Conservation (phyloP, 148 eudicot genomes). For the Limonium bicolor region DNA sequence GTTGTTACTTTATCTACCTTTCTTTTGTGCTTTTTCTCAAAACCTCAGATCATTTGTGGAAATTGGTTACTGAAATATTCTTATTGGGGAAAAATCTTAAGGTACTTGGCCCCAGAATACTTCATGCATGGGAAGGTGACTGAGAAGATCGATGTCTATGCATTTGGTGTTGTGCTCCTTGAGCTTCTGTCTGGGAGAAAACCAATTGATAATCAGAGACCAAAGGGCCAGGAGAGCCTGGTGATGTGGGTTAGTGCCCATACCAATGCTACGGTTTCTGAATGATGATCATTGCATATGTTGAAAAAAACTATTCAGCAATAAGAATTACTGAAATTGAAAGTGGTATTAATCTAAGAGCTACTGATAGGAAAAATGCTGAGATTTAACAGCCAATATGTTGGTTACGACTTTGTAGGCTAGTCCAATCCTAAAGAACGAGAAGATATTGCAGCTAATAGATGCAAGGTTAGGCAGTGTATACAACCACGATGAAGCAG, state of each 20-base stretch:
- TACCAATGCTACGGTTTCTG: not conserved
- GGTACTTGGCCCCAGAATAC: slow-evolving; percentile 41
- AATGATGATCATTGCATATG: not conserved
- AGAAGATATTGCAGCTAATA: slow-evolving; percentile 34
- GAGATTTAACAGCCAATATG: too few species aligned
- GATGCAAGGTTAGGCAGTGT: slow-evolving; percentile 39
- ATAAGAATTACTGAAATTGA: too few species aligned
- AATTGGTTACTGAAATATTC: not conserved
- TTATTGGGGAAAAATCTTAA: too few species aligned
- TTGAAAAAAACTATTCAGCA: too few species aligned
- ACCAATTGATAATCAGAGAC: slow-evolving; percentile 28
- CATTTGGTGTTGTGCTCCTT: slow-evolving; percentile 45
- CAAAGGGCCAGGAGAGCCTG: slow-evolving; percentile 42
- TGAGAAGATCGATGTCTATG: slow-evolving; percentile 37
- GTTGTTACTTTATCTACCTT: slow-evolving; percentile 42
- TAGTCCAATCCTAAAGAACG: slow-evolving; percentile 35
- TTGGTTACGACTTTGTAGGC: too few species aligned
- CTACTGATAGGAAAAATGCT: too few species aligned
- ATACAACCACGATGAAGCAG: slow-evolving; percentile 36
- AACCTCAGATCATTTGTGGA: not conserved
- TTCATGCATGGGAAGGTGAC: slow-evolving; percentile 45
- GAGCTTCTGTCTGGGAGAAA: slow-evolving; percentile 47
- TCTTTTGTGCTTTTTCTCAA: not conserved
- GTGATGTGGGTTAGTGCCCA: slow-evolving; percentile 29
- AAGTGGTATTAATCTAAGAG: too few species aligned